Evolutionary conservation across 2,329 filamentous ascomycete species (phyloP), one percentile per base, ranked within the genome.

Genomic region (Cordyceps cicadae): DNA sequence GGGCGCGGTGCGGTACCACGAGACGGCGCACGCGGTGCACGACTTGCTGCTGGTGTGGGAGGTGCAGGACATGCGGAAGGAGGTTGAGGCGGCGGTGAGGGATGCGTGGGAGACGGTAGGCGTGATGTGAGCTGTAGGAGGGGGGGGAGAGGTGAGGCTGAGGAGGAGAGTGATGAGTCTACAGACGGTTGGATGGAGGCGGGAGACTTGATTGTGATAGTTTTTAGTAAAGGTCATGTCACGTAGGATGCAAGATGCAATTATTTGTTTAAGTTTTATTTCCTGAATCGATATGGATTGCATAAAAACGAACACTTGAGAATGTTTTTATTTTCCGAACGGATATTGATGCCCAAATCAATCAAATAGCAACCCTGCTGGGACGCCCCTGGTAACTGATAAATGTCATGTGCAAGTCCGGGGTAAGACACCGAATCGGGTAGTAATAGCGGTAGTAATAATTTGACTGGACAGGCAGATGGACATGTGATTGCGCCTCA

Each of bases 391-490:
- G 29, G 21, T 32, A 51, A 45, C 34, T 32, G 17, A 21, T 43
- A 51, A 52, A 34, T 32, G 32, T 21, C 24, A 6, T 37, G 4
- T 59, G 37, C 34, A 51, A 52, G 48, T 59, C n/a, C 55, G 46
- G 55, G 55, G 48, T 52, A 59, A 52, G n/a, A 34, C 17, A 17
- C 39, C 48, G 15, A 51, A 14, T 29, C 45, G 19, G 19, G 46
- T 43, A 59, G 37, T 59, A 59, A 52, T 45, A 51, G 24, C 48
- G 43, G 48, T 43, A 52, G 55, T 59, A 59, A 59, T 48, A 59
- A 59, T 48, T 48, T 59, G 55, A 52, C 55, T 12, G 46, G 26
- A 51, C 19, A 8, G 11, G 6, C 29, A 29, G 29, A 29, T 8
- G 32, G 15, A 41, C 46, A 51, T 52, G 48, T 52, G 46, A 59